These are phyloP conservation scores for Phytophthora pseudosyringae DNA, from an alignment of 352 stramenopile genomes.

Conservation along the genomic window DNA sequence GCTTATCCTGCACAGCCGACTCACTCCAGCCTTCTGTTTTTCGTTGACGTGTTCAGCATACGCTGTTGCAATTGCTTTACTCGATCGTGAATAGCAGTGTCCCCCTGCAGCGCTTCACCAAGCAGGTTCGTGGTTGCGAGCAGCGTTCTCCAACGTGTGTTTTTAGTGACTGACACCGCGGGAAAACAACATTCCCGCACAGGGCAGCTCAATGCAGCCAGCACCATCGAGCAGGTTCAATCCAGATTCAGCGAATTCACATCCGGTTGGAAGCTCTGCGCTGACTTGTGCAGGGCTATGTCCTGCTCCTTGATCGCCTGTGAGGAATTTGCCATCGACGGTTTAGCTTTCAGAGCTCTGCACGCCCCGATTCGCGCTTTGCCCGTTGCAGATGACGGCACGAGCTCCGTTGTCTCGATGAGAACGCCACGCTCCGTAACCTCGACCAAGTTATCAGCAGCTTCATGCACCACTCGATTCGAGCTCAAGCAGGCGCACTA, in stretches of 20 bases:
- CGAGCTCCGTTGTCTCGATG: constrained; percentile 25
- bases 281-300: constrained; percentile 31
- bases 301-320: constrained; percentile 13
- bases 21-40: constrained; percentile 9
- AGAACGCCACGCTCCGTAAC: constrained; percentile 16
- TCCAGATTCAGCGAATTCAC: constrained; percentile 58
- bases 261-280: constrained; percentile 50
- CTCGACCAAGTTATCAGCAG: constrained; percentile 20
- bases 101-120: constrained; percentile 31
- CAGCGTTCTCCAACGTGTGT: neutral
- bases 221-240: constrained; percentile 27
- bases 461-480: constrained; percentile 3
- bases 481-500: constrained; percentile 22
- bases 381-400: constrained; percentile 12
- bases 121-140: constrained; percentile 12
- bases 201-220: constrained; percentile 12
- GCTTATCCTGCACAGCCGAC: neutral
- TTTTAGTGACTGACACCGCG: neutral
- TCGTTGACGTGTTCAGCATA: constrained; percentile 17
- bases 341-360: constrained; percentile 15
- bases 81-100: constrained; percentile 37
- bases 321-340: constrained; percentile 25
- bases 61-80: constrained; percentile 28
- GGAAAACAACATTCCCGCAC: neutral
- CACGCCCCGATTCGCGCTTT: constrained; percentile 8